Evolutionary conservation across 345 rosid species (phyloP).

Genomic region (Bruguiera gymnorhiza): DNA sequence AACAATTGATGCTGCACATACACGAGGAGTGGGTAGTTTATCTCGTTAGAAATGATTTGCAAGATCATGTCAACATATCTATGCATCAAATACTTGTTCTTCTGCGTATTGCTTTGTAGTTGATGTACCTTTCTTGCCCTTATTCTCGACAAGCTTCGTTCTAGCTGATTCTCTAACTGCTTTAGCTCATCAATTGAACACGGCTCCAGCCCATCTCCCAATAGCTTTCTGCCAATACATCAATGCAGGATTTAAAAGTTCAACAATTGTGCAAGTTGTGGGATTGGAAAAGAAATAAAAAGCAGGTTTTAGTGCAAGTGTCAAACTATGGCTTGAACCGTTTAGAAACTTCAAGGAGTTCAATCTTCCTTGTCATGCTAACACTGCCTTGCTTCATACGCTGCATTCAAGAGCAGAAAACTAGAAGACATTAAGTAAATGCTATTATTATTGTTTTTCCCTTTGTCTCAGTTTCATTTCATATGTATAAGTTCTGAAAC

Average conservation of each 20-base stretch:
- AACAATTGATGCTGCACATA: constrained; percentile 52
- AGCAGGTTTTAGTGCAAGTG: not conserved
- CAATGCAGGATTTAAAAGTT: not conserved
- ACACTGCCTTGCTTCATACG: constrained; percentile 39
- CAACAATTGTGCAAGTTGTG: too few relatives aligned
- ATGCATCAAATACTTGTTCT: too few relatives aligned
- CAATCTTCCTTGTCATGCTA: constrained; percentile 61
- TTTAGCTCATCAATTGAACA: constrained; percentile 69
- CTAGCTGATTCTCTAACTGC: constrained; percentile 69
- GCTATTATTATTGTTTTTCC: too few relatives aligned
- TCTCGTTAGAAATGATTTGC: too few relatives aligned
- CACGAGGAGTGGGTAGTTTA: not conserved
- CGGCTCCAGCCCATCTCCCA: constrained; percentile 65
- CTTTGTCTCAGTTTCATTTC: too few relatives aligned
- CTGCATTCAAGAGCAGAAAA: constrained; percentile 28
- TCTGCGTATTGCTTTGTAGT: too few relatives aligned
- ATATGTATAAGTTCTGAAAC: constrained; percentile 22
- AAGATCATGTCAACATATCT: too few relatives aligned
- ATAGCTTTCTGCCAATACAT: constrained; percentile 47
- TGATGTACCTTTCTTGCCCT: constrained; percentile 73
- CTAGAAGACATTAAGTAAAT: too few relatives aligned
- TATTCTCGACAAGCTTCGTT: constrained; percentile 62
- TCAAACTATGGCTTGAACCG: constrained; percentile 33
- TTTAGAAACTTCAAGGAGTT: constrained; percentile 58
- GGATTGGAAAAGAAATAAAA: not conserved